Evolutionary conservation across 192 early-diverging fungal genomes (phyloP), one percentile per base, ranked within the genome.

Genomic region (Coemansia sp.): DNA sequence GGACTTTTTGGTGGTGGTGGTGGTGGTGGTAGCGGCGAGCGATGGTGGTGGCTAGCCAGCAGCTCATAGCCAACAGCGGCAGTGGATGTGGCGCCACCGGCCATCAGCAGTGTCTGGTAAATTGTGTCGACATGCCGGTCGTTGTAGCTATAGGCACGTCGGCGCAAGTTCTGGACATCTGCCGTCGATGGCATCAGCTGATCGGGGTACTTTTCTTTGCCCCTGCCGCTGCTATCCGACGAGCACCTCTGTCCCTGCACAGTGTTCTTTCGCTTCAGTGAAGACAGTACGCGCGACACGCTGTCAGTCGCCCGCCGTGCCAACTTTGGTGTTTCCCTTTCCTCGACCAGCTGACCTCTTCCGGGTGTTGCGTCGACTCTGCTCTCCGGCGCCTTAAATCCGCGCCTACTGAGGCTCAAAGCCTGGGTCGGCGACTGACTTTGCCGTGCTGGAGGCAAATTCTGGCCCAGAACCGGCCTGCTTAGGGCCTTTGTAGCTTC

Each of bases 111-210:
- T 12, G 58, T 60, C 52, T 60, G 65, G 41, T 52, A 17, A 26
- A 67, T 60, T 4, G 58, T 60, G 32, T 61, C 59, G 15, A 50
- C 33, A 10, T 50, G 58, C 6, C 42, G 39, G 37, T 35, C 35
- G 50, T 33, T 39, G 39, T 42, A 62, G 38, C 60, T 62, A 19
- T 62, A 54, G 15, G 60, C 52, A 18, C 60, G 60, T 34, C 50
- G 35, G 1, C 48, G 60, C 39, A 53, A 29, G 24, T n/a, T 10
- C 38, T 34, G 52, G 1, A 14, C 52, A 32, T 53, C 52, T 10
- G 50, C 50, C 50, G 50, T n/a, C n/a, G 52, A 54, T 10, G 32
- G 12, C 8, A 14, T 34, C 52, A 53, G 15, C 29, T 53, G 52
- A 53, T 48, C 46, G 24, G 26, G 22, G 11, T 14, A 26, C 4